These are phyloP conservation scores for Chalara sp. DNA, from an alignment of 2,329 filamentous ascomycete genomes.

Conservation along the genomic window DNA sequence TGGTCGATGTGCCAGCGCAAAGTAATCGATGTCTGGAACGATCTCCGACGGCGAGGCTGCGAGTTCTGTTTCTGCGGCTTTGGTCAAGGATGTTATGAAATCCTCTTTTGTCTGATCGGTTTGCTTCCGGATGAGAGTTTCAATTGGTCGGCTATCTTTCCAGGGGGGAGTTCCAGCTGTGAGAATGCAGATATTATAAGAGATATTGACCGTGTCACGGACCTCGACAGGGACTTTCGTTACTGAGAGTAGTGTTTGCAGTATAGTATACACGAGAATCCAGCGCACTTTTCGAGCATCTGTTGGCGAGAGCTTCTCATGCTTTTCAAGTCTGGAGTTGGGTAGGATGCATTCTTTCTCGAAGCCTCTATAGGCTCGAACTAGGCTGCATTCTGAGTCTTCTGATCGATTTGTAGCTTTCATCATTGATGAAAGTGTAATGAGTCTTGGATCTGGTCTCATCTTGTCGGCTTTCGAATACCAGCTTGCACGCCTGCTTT, in stretches of 20 bases:
- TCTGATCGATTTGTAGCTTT: conserved; percentile 40
- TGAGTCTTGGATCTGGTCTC: conserved; percentile 40
- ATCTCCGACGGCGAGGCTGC: conserved; percentile 25
- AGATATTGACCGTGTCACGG: conserved; percentile 44
- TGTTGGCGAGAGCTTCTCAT: conserved; percentile 48
- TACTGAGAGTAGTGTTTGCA: conserved; percentile 65
- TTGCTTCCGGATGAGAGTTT: conserved; percentile 13
- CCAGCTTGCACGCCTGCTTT: conserved; percentile 21
- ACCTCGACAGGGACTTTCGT: conserved; percentile 57
- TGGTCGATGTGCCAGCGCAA: conserved; percentile 29
- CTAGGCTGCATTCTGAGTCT: conserved; percentile 41
- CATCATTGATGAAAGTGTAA: conserved; percentile 44
- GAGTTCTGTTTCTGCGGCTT: not conserved
- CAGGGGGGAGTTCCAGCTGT: conserved; percentile 21
- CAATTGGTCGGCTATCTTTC: conserved; percentile 14
- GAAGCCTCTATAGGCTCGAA: conserved; percentile 63
- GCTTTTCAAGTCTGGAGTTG: conserved; percentile 46
- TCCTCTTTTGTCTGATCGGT: conserved; percentile 15
- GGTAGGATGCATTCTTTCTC: conserved; percentile 51
- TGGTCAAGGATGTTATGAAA: conserved; percentile 1
- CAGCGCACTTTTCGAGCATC: conserved; percentile 74
- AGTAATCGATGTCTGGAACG: conserved; percentile 50
- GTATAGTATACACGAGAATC: conserved; percentile 66
- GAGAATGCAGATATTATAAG: conserved; percentile 41
- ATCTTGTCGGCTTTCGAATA: conserved; percentile 28